Evolutionary conservation across 768 basidiomycete genomes (phyloP), one percentile per base, ranked within the genome.

Genomic region (Tricholoma saponaceum): DNA sequence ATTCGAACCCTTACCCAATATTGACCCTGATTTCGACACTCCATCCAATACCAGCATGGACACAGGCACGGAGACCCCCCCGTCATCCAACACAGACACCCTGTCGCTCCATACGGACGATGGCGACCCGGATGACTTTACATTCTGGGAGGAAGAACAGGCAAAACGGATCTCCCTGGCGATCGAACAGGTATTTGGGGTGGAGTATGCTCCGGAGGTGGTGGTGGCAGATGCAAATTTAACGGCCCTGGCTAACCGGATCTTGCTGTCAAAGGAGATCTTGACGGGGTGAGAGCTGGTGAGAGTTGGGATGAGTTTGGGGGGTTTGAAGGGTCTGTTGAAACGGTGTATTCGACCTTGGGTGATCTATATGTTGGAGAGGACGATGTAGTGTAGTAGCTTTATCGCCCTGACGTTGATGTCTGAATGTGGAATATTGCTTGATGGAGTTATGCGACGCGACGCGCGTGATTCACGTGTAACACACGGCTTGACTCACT

Each of bases 221-320:
- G 80, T 99, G 51, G 79, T 98, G 49, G 96, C 93, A 2, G 94
- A 97, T 66, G 95, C 97, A 25, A 98, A 98, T 71, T 70, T 98
- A 66, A 83, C 85, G n/a, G 79, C 87, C 25, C 74, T 99, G 58
- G 86, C 93, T 2, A 88, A 88, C 64, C 80, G 93, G 66, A 91
- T 99, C 64, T 71, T 95, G 60, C 81, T 87, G 22, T 89, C 90
- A 16, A 90, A 83, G 64, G 79, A 85, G 64, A 75, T 89, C 51
- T 69, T 83, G 62, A 67, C 68, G 6, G 32, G 51, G 33, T 41
- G 22, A 35, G 18, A 4, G 20, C 30, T 33, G 51, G 33, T 41
- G 22, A 35, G 18, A 32, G 8, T 6, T 32, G 30, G 30, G 8
- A 10, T 32, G 7, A 32, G 7, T 8, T 32, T 32, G 30, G 30